These are phyloP conservation scores for Cryptococcus amylolentus DNA, from an alignment of 1,284 basidiomycete species.

Conservation along the genomic window DNA sequence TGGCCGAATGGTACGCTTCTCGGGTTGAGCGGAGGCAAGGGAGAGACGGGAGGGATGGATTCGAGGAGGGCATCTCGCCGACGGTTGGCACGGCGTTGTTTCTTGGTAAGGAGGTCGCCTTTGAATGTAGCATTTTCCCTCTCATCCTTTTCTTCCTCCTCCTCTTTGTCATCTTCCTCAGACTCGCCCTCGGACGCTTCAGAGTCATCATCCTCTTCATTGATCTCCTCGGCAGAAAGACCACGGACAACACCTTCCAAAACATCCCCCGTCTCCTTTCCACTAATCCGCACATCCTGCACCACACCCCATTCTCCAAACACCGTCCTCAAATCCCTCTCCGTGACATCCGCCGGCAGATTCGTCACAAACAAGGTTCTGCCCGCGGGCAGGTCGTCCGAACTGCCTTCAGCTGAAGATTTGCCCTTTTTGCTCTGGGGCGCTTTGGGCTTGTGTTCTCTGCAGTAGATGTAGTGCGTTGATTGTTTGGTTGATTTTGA, in stretches of 20 bases:
- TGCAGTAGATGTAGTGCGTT: constrained; percentile 42
- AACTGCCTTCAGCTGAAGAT: constrained; percentile 53
- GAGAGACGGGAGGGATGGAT: constrained; percentile 43
- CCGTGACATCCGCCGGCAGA: constrained; percentile 76
- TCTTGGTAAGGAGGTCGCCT: constrained; percentile 50
- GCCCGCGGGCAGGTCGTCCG: constrained; percentile 56
- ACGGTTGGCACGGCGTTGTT: constrained; percentile 17
- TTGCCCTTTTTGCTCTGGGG: constrained; percentile 56
- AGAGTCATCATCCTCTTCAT: constrained; percentile 34
- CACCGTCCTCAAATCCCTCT: constrained; percentile 66
- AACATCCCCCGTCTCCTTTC: constrained; percentile 23
- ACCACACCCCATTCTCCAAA: constrained; percentile 72
- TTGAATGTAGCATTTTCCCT: constrained; percentile 48
- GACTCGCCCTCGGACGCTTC: constrained; percentile 51
- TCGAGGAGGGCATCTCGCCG: constrained; percentile 55
- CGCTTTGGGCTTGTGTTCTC: constrained; percentile 23
- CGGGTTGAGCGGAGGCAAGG: constrained; percentile 34
- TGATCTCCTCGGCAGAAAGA: constrained; percentile 22
- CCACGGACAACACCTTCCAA: constrained; percentile 38
- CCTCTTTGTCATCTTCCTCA: constrained; percentile 29
- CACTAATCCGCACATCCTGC: constrained; percentile 63
- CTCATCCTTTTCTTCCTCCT: constrained; percentile 50
- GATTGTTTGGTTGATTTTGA: constrained; percentile 15
- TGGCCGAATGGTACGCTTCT: constrained; percentile 22
- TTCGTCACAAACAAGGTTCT: constrained; percentile 83